Percentiles rank a stretch among this genome's conserved stretches.
These are phyloP conservation scores for Kuraishia borneana DNA, from an alignment of 805 yeast genomes.

Conservation along the genomic window DNA sequence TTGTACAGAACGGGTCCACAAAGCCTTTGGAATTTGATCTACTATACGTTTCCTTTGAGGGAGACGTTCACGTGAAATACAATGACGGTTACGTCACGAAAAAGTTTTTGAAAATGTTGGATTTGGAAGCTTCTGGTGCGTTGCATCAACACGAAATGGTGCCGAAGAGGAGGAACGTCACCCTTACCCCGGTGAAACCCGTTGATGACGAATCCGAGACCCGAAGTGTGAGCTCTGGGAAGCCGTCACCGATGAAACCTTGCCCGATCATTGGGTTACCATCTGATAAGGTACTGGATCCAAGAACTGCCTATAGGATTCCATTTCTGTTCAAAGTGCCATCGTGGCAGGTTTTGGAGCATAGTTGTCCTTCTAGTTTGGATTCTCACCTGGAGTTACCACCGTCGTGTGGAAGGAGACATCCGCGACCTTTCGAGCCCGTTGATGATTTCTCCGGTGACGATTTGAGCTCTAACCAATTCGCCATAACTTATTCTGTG, in stretches of 20 bases:
- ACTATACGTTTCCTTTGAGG: conserved; percentile 33
- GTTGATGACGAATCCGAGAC: neutral
- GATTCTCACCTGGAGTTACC: conserved; percentile 7
- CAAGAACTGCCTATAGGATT: conserved; percentile 7
- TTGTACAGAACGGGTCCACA: conserved; percentile 10
- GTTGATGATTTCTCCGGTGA: neutral
- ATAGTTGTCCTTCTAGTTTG: neutral
- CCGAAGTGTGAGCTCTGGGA: neutral
- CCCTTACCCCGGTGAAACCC: too few relatives aligned
- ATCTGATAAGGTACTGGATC: conserved; percentile 6
- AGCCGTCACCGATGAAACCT: neutral
- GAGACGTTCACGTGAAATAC: conserved; percentile 17
- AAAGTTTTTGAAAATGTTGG: conserved; percentile 28
- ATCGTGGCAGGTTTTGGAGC: conserved; percentile 1
- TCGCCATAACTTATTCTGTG: neutral
- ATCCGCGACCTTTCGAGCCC: neutral
- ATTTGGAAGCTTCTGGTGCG: conserved; percentile 15
- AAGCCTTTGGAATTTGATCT: conserved; percentile 26
- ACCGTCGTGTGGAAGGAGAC: conserved; percentile 7
- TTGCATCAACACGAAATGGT: neutral
- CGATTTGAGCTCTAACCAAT: neutral
- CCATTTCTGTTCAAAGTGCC: conserved; percentile 10
- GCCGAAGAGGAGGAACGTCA: too few relatives aligned
- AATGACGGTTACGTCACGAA: conserved; percentile 8
- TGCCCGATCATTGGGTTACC: conserved; percentile 6